phyloP scores from a whole-genome alignment of 163 green algal species.

The Scenedesmus sp. region DNA sequence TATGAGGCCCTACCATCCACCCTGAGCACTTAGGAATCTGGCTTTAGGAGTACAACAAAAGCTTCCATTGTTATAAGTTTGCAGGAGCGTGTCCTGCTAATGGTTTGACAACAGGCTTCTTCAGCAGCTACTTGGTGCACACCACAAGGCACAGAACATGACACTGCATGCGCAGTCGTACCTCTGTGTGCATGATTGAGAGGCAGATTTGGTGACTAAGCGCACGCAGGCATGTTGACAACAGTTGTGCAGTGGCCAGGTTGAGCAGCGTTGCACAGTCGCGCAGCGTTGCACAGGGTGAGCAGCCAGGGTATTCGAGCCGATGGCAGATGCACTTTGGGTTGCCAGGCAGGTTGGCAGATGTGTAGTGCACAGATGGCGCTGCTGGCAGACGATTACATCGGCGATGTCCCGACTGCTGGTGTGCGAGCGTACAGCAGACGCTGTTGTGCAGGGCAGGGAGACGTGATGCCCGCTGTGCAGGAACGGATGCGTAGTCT shows the following conservation, averaged over 20 bases:
- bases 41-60: too few relatives aligned
- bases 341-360: slow-evolving; percentile 6
- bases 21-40: too few relatives aligned
- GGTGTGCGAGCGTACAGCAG: neutral
- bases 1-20: neutral
- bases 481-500: neutral
- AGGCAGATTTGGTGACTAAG: neutral
- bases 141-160: neutral
- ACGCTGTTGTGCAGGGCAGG: neutral
- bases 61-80: too few relatives aligned
- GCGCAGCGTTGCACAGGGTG: neutral
- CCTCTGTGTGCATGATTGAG: slow-evolving; percentile 3
- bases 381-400: neutral
- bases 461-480: neutral
- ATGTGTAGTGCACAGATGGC: neutral
- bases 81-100: too few relatives aligned
- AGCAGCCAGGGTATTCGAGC: neutral
- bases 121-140: neutral
- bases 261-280: neutral
- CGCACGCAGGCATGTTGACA: neutral
- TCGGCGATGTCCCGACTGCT: neutral
- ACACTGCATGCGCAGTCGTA: neutral
- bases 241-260: neutral
- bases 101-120: too few relatives aligned
- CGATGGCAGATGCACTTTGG: neutral